Percentiles rank a stretch among this genome's conserved stretches.
Conservation (phyloP, 805 yeast species). For the Alloascoidea hylecoeti region DNA sequence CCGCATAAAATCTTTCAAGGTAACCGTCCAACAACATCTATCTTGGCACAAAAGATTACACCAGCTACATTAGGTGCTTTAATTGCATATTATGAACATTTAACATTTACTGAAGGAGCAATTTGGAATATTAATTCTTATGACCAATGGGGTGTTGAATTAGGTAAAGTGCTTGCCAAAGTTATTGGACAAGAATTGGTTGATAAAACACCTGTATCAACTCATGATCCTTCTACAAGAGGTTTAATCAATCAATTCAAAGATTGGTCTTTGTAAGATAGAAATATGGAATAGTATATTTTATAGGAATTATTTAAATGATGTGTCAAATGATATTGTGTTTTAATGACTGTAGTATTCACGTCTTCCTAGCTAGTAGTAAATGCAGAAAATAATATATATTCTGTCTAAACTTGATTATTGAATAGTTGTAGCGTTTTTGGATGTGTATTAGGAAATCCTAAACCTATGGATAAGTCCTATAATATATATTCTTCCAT, state of each 20-base stretch:
- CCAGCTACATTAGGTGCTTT: slow-evolving; percentile 94
- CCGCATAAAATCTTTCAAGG: slow-evolving; percentile 97
- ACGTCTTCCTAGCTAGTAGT: too few species aligned
- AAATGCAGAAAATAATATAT: too few species aligned
- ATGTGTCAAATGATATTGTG: too few species aligned
- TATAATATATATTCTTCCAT: too few species aligned
- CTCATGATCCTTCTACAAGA: slow-evolving; percentile 87
- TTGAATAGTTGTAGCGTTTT: too few species aligned
- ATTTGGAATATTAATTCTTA: slow-evolving; percentile 98
- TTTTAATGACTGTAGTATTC: too few species aligned
- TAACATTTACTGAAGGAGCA: slow-evolving; percentile 97
- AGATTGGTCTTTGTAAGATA: slow-evolving; percentile 45
- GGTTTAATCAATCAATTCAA: slow-evolving; percentile 93
- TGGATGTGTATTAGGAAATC: too few species aligned
- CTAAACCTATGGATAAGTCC: too few species aligned
- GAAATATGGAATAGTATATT: too few species aligned
- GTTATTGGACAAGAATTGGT: slow-evolving; percentile 84
- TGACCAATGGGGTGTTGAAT: slow-evolving; percentile 99
- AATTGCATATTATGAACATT: slow-evolving; percentile 96
- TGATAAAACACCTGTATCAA: slow-evolving; percentile 32
- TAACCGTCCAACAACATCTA: slow-evolving; percentile 98
- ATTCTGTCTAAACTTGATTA: too few species aligned
- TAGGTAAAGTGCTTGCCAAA: slow-evolving; percentile 96
- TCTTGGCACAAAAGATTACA: slow-evolving; percentile 88
- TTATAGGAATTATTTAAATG: too few species aligned